Conservation (phyloP, 306 rosid species). For the Myrica gale region DNA sequence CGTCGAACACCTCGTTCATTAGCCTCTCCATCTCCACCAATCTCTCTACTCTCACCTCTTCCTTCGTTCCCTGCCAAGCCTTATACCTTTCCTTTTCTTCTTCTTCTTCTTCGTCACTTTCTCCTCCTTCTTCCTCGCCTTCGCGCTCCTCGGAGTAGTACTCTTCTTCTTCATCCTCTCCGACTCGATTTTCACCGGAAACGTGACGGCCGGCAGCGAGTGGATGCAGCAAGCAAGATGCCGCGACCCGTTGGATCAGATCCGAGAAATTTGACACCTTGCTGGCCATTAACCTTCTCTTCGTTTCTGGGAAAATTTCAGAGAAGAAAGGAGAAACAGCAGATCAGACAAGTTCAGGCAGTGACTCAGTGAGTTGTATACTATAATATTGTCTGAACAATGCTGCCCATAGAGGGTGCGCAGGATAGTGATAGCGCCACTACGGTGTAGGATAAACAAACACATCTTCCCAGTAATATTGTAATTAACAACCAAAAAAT, state of each 20-base stretch:
- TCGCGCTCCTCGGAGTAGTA: constrained; percentile 47
- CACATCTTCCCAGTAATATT: no score
- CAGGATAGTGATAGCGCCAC: constrained; percentile 18
- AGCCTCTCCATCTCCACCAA: constrained; percentile 63
- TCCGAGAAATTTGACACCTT: constrained; percentile 83
- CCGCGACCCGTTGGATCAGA: constrained; percentile 90
- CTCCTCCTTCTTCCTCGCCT: constrained; percentile 17
- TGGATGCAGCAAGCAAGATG: constrained; percentile 89
- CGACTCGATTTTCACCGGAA: constrained; percentile 22
- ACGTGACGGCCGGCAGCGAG: constrained; percentile 47
- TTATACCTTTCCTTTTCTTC: constrained; percentile 25
- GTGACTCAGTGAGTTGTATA: constrained; percentile 30
- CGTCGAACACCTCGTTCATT: constrained; percentile 77
- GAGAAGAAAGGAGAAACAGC: constrained; percentile 1
- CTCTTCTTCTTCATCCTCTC: constrained; percentile 28
- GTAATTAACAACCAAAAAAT: background rate
- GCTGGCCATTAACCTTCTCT: constrained; percentile 54
- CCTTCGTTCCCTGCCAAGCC: constrained; percentile 36
- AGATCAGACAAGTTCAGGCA: constrained; percentile 24
- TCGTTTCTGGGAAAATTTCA: constrained; percentile 17
- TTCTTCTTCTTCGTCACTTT: constrained; percentile 14
- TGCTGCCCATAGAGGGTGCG: constrained; percentile 29
- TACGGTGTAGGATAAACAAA: no score
- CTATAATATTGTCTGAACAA: background rate
- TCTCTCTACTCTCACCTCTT: constrained; percentile 29